These are phyloP conservation scores for Triangularia verruculosa DNA, from an alignment of 2,329 filamentous ascomycete genomes.

Conservation along the genomic window DNA sequence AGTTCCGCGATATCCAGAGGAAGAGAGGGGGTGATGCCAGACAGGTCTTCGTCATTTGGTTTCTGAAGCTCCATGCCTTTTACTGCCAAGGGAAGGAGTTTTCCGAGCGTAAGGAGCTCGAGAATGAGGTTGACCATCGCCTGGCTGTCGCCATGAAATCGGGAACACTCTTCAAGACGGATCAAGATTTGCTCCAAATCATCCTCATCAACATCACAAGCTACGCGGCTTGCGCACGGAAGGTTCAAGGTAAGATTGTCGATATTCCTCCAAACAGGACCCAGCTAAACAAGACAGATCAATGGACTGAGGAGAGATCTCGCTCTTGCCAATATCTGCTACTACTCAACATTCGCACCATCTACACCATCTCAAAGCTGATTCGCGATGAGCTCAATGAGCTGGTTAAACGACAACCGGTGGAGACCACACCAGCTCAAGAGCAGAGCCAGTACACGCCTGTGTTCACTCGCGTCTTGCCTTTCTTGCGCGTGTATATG, in stretches of 20 bases:
- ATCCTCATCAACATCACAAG: conserved; percentile 83
- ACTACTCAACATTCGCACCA: conserved; percentile 73
- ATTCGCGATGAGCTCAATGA: conserved; percentile 68
- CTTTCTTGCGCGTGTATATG: conserved; percentile 51
- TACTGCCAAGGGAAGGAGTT: conserved; percentile 78
- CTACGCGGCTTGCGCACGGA: conserved; percentile 66
- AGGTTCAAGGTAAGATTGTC: conserved; percentile 50
- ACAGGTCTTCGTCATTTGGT: conserved; percentile 62
- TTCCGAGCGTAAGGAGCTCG: conserved; percentile 72
- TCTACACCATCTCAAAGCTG: conserved; percentile 67
- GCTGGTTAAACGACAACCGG: conserved; percentile 37
- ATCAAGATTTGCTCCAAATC: conserved; percentile 63
- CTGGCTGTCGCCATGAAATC: conserved; percentile 71
- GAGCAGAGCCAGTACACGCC: conserved; percentile 35
- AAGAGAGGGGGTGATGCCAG: conserved; percentile 33
- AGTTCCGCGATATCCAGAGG: conserved; percentile 61
- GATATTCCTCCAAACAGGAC: not conserved
- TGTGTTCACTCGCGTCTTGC: conserved; percentile 44
- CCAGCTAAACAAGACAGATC: conserved; percentile 31
- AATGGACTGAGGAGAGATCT: conserved; percentile 44
- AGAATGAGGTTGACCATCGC: conserved; percentile 79
- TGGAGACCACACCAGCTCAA: conserved; percentile 9
- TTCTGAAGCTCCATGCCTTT: conserved; percentile 79
- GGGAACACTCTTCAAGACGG: conserved; percentile 54
- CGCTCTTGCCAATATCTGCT: conserved; percentile 64